phyloP scores from a whole-genome alignment of 768 basidiomycete genomes.

The Daedaleopsis nitida region DNA sequence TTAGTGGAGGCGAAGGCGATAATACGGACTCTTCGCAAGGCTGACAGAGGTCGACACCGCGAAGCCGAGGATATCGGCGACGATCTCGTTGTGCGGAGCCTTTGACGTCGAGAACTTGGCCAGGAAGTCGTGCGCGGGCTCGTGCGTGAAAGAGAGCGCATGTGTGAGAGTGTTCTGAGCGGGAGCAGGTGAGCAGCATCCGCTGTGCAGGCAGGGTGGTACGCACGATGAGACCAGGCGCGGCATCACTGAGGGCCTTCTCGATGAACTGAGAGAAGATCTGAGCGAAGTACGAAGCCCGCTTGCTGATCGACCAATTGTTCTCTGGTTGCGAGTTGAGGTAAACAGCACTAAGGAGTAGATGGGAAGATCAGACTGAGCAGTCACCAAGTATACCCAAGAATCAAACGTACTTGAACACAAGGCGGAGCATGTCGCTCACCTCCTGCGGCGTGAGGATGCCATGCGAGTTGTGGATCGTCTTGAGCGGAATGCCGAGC shows the following conservation, averaged over 20 bases:
- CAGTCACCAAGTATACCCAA: background rate
- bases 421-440: slow-evolving; percentile 43
- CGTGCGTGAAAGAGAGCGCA: slow-evolving; percentile 23
- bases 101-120: slow-evolving; percentile 34
- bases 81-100: slow-evolving; percentile 43
- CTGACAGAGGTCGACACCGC: slow-evolving; percentile 50
- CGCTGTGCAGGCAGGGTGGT: background rate
- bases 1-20: background rate
- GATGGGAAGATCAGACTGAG: background rate
- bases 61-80: slow-evolving; percentile 48
- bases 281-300: slow-evolving; percentile 32
- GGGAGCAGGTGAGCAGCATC: background rate
- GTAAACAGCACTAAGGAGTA: slow-evolving; percentile 27
- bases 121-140: slow-evolving; percentile 44
- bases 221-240: slow-evolving; percentile 2
- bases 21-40: slow-evolving; percentile 42
- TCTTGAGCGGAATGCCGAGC: slow-evolving; percentile 51
- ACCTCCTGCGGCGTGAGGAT: slow-evolving; percentile 49
- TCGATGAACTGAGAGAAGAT: slow-evolving; percentile 37
- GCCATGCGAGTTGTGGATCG: slow-evolving; percentile 44
- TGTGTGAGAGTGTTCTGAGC: slow-evolving; percentile 1
- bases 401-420: slow-evolving; percentile 25
- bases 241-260: slow-evolving; percentile 13
- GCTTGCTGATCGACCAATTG: slow-evolving; percentile 34
- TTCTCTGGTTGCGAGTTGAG: slow-evolving; percentile 36